These are phyloP conservation scores for Chenopodium formosanum DNA, from an alignment of 148 eudicot genomes.

Conservation along the genomic window DNA sequence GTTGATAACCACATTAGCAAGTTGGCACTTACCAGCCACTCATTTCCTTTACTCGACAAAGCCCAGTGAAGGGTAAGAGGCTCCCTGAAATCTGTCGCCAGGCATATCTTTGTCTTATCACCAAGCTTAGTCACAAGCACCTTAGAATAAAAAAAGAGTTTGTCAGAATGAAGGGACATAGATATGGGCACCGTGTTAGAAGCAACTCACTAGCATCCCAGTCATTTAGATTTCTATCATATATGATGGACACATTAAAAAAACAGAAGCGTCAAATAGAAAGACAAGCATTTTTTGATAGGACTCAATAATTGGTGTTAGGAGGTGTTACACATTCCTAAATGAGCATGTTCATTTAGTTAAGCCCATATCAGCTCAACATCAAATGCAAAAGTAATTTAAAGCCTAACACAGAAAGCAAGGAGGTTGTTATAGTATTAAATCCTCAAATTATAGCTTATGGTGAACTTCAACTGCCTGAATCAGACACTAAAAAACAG, in stretches of 20 bases:
- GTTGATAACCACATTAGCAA: constrained; percentile 2
- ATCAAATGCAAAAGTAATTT: not conserved
- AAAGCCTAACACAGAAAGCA: not conserved
- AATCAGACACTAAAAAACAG: not conserved
- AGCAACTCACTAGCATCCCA: not conserved
- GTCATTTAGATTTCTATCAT: not conserved
- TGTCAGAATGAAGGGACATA: not conserved
- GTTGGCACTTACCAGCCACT: constrained; percentile 73
- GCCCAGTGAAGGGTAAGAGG: constrained; percentile 94
- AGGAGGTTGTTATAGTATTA: not conserved
- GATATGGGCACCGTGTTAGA: not conserved
- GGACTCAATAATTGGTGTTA: not conserved
- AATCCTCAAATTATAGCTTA: not conserved
- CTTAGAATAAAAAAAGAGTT: constrained; percentile 31
- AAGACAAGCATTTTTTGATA: not conserved
- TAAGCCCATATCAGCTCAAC: not conserved
- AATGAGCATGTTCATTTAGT: not conserved
- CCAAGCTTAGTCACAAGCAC: constrained; percentile 67
- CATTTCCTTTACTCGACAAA: constrained; percentile 63
- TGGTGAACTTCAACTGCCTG: not conserved
- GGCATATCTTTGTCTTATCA: constrained; percentile 52
- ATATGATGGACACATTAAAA: not conserved
- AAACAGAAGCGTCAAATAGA: not conserved
- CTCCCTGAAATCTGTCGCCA: constrained; percentile 67
- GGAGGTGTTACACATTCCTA: not conserved